phyloP scores from a whole-genome alignment of 2,329 filamentous ascomycete species.

The Colletotrichum sp. region DNA sequence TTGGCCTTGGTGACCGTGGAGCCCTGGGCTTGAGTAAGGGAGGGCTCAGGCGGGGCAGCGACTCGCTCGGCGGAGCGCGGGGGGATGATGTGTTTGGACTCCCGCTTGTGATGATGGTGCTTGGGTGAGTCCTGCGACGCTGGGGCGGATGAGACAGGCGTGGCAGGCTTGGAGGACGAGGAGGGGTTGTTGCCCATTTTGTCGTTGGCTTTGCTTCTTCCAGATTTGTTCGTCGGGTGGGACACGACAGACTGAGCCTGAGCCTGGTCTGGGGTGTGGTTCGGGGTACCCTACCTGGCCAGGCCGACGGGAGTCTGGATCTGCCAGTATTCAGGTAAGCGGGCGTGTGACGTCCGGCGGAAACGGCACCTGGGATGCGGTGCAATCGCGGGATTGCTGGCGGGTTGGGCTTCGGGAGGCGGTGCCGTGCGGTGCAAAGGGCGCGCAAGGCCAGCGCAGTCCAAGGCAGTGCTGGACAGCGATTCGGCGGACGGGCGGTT shows the following conservation, averaged over 20 bases:
- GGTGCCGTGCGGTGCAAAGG: not conserved
- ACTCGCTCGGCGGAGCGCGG: constrained; percentile 60
- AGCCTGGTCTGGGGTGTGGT: constrained; percentile 16
- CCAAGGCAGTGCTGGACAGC: not conserved
- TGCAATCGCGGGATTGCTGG: not conserved
- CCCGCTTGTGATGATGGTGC: constrained; percentile 36
- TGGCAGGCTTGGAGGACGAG: constrained; percentile 35
- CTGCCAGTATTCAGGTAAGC: constrained; percentile 7
- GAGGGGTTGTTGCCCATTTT: constrained; percentile 42
- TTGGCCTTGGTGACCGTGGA: constrained; percentile 54
- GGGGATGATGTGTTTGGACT: constrained; percentile 59
- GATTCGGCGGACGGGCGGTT: constrained; percentile 1
- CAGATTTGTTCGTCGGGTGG: constrained; percentile 14
- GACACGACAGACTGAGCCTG: constrained; percentile 5
- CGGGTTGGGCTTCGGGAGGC: not conserved
- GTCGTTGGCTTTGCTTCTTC: constrained; percentile 5
- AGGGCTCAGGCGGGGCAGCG: constrained; percentile 66
- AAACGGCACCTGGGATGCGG: not conserved
- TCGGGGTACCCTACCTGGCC: constrained; percentile 25
- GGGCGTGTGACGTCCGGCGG: constrained; percentile 11
- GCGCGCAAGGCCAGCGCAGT: not conserved
- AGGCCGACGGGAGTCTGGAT: constrained; percentile 9
- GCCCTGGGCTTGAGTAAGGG: constrained; percentile 65
- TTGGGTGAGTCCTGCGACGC: constrained; percentile 31
- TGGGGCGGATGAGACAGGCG: constrained; percentile 29